Evolutionary conservation across 331 rosid genomes (phyloP), one percentile per base, ranked within the genome.

Genomic region (Pyracantha coccinea): DNA sequence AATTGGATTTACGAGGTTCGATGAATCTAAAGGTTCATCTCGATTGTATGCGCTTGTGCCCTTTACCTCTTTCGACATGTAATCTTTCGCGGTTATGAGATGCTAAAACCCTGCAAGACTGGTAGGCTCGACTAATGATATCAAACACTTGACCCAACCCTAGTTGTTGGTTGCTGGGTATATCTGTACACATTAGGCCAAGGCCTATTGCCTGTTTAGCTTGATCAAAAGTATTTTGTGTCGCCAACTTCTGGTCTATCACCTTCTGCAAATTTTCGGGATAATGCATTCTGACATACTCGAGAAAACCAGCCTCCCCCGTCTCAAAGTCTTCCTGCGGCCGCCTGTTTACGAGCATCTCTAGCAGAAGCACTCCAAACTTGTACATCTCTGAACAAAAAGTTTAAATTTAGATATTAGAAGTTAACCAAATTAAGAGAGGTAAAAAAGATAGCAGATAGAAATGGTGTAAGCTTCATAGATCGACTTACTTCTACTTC

Each of bases 321-420:
- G 29, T 73, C 27, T 77, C 74, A 44, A 87, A 75, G 54, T 85
- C 86, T 41, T 86, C 86, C 59, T 82, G 41, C 28, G 66, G 77
- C 57, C 44, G 75, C 68, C 19, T 80, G 66, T 55, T 84, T 24
- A 78, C 68, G 52, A 84, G 75, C 80, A 88, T 74, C 78, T 91
- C 89, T 12, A 91, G 73, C 25, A 87, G 15, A 71, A 91, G 81
- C 35, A 87, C 71, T 28, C 93, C 96, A 35, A 91, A 80, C 70
- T 83, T 82, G 66, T 76, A 28, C 73, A 84, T 83, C 76, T 78
- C 96, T 91, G 73, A 71, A 76, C 67, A 13, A 15, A 58, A 35
- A 0, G 45, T 72, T 35, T 6, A 59, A 1, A 23, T 3, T 50
- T 27, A 41, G 13, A 19, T 1, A 25, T 4, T 17, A 23, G 55